Base-by-base conservation (phyloP, 306 rosid species). In the Crotalaria pallida region DNA sequence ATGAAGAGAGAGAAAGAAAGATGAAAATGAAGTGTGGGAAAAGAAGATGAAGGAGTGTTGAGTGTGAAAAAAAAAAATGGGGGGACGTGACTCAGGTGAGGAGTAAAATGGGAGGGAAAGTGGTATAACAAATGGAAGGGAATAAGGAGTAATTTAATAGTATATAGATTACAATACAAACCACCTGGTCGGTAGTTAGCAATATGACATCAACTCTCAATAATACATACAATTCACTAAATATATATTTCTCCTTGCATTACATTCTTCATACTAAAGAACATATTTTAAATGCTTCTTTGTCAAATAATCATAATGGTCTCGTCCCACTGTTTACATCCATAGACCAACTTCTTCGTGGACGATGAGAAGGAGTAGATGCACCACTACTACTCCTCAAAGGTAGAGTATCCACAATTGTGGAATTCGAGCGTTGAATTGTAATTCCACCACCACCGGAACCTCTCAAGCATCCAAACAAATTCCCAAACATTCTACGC, bases 301-400 rank as follows among this genome's bases (percentile, higher is more conserved):
- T 26, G 18, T 15, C 12, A 38, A 27, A 74, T 50, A 19, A 34
- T 69, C 62, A 90, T 93, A 89, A 87, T 1, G 76, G 66, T 7
- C 83, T 78, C 7, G 26, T 62, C 24, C 97, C 88, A 22, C 82
- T 73, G 67, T 87, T 82, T 24, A 80, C 91, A 0, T 91, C 93
- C 89, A 80, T 81, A 22, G 93, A 87, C 97, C 97, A 91, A 38
- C 88, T 88, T 52, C 97, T 85, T 6, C 87, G 86, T 9, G 82
- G 17, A 74, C 86, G 65, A 0, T 67, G 5, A 15, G 68, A 38
- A 15, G 68, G 27, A 12, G 87, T 10, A 9, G 44, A 80, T 10
- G 72, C 11, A n/a, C 13, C 60, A 24, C 70, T 77, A 23, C 80
- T 77, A 15, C 55, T 78, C 29, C 5, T 16, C 0, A 60, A 21